These are phyloP conservation scores for Artemisia argyi DNA, from an alignment of 129 eudicot genomes.

Conservation along the genomic window DNA sequence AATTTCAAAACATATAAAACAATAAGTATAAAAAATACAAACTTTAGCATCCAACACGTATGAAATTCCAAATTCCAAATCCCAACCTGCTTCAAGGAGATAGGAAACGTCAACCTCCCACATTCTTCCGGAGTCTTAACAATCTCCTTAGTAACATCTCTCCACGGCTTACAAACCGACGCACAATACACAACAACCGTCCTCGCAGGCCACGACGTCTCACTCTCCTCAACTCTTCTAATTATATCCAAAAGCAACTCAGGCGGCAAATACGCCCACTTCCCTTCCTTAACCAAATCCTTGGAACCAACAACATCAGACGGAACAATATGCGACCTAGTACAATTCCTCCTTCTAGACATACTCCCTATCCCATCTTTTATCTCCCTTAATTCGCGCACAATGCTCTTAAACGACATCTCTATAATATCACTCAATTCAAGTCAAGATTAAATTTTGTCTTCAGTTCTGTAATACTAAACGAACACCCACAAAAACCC, in stretches of 20 bases:
- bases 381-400: constrained; percentile 38
- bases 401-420: constrained; percentile 79
- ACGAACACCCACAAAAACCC: background rate
- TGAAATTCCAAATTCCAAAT: constrained; percentile 8
- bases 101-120: constrained; percentile 89
- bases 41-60: background rate
- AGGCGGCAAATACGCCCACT: constrained; percentile 88
- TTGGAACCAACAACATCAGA: constrained; percentile 41
- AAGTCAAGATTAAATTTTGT: background rate
- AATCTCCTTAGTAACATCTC: constrained; percentile 80
- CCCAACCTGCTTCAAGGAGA: constrained; percentile 84
- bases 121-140: constrained; percentile 87
- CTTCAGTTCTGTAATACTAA: background rate
- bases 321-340: constrained; percentile 72
- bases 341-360: constrained; percentile 59
- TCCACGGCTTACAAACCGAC: constrained; percentile 89
- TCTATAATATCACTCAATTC: background rate
- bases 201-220: constrained; percentile 84
- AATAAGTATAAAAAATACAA: background rate
- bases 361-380: constrained; percentile 62
- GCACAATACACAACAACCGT: constrained; percentile 73
- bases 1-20: background rate
- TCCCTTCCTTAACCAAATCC: constrained; percentile 56
- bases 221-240: constrained; percentile 77
- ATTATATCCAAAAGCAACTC: constrained; percentile 86